Base-by-base conservation (phyloP, 192 early-diverging fungal genomes). In the Phycomyces blakesleeanus region DNA sequence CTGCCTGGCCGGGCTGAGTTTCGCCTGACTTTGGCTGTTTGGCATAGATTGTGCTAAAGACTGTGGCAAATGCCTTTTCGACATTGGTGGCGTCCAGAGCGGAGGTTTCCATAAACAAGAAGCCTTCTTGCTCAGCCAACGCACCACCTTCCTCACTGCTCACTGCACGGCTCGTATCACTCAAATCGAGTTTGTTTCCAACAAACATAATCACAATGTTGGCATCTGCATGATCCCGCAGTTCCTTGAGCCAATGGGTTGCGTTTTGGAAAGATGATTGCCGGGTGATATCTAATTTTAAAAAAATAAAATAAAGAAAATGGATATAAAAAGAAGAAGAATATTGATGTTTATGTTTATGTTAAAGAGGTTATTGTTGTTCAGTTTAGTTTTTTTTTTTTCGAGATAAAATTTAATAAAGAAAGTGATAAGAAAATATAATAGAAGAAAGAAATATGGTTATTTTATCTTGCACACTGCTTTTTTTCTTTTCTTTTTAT, bases 151-250 rank as follows among this genome's bases (percentile, higher is more conserved):
- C 92, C 49, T 91, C 91, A 4, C 83, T 79, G 9, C 81, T 68
- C 3, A 95, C 83, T 44, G 83, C 83, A 49, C 93, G 82, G 22
- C 73, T 62, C 20, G 79, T 78, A 27, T 80, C 81, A 6, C 72
- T 85, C 34, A 97, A 68, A 78, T 97, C 95, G 20, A 92, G 76
- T 76, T 97, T 95, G 81, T 95, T 97, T 38, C 95, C 95, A 26
- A 94, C 89, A 16, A 97, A 77, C 40, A 90, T 89, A 79, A 97
- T 93, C 50, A 95, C 92, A 69, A 93, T 93, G 75, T 90, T 92
- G 47, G 91, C 83, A 71, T 89, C 92, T 15, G 92, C 92, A 79
- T 95, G 92, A 34, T 93, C 88, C 67, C 93, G 89, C 21, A 97
- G 82, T 76, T 97, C 93, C 70, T 90, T 89, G 6, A 95, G 83